These are phyloP conservation scores for Globisporangium alternatum DNA, from an alignment of 352 stramenopile genomes.

Conservation along the genomic window DNA sequence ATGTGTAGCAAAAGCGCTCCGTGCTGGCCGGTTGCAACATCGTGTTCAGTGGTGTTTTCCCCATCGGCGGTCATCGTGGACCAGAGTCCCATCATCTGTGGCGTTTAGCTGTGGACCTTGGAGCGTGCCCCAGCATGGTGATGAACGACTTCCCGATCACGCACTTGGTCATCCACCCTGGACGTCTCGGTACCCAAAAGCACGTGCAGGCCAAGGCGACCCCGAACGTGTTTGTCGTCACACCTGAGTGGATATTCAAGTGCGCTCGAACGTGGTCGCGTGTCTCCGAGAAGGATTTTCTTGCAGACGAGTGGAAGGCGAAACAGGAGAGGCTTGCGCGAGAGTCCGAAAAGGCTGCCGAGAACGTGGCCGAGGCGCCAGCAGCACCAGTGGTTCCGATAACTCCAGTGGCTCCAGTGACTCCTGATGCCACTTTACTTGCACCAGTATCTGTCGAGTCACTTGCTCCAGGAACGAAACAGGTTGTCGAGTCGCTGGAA, in stretches of 20 bases:
- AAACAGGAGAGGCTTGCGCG: slow-evolving; percentile 26
- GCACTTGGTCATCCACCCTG: slow-evolving; percentile 83
- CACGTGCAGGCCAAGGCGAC: slow-evolving; percentile 70
- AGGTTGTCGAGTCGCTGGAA: neutral
- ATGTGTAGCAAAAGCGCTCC: slow-evolving; percentile 58
- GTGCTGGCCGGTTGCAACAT: slow-evolving; percentile 64
- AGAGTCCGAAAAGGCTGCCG: slow-evolving; percentile 20
- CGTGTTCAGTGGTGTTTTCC: slow-evolving; percentile 83
- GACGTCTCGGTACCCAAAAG: slow-evolving; percentile 77
- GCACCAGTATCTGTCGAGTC: neutral
- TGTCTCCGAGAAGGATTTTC: slow-evolving; percentile 59
- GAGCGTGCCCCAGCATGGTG: slow-evolving; percentile 57
- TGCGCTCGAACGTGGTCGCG: slow-evolving; percentile 68
- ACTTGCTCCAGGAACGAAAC: neutral
- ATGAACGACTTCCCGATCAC: slow-evolving; percentile 77
- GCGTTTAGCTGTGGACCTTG: slow-evolving; percentile 70
- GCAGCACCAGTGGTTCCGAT: neutral
- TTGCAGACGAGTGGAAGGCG: slow-evolving; percentile 59
- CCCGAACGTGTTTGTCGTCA: slow-evolving; percentile 59
- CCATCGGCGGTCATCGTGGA: slow-evolving; percentile 46
- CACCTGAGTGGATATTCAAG: slow-evolving; percentile 79
- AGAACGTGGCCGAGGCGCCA: slow-evolving; percentile 10
- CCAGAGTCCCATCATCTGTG: slow-evolving; percentile 74
- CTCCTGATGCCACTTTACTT: neutral
- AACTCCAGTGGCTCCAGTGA: neutral